Evolutionary conservation across 495 filamentous ascomycete species (phyloP).

Genomic region (Lasiosphaeria ovina): DNA sequence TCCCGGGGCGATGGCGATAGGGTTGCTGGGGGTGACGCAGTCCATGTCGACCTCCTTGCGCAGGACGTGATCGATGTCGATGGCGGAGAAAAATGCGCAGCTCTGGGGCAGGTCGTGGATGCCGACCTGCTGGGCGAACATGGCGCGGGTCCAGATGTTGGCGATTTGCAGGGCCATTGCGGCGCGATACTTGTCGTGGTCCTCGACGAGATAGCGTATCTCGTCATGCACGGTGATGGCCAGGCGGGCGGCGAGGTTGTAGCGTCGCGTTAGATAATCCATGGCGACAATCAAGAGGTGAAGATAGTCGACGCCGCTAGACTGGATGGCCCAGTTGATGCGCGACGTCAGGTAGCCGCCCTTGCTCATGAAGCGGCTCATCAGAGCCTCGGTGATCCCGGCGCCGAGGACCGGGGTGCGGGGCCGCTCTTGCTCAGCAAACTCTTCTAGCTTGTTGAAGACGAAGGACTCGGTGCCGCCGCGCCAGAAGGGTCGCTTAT

Average conservation of each 20-base stretch:
- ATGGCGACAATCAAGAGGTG: conserved; percentile 91
- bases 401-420: conserved; percentile 92
- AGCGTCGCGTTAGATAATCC: conserved; percentile 89
- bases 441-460: conserved; percentile 96
- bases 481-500: conserved; percentile 83
- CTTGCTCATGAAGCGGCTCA: conserved; percentile 80
- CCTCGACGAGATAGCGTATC: conserved; percentile 86
- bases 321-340: conserved; percentile 99
- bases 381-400: conserved; percentile 93
- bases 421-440: conserved; percentile 89
- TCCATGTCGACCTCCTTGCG: conserved; percentile 98
- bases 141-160: conserved; percentile 94
- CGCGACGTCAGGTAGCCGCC: conserved; percentile 92
- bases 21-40: conserved; percentile 88
- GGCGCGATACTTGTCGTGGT: conserved; percentile 80
- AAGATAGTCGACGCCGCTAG: conserved; percentile 94
- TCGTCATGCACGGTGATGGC: conserved; percentile 97
- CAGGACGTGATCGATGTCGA: conserved; percentile 90
- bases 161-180: conserved; percentile 91
- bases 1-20: conserved; percentile 72
- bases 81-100: conserved; percentile 91
- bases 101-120: conserved; percentile 92
- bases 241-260: conserved; percentile 77
- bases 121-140: conserved; percentile 95
- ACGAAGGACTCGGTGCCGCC: conserved; percentile 96